A percentile compares a stretch with the other conserved stretches of the same genome.
Evolutionary conservation across 305 asterid species (phyloP).

Genomic region (Andrographis paniculata): DNA sequence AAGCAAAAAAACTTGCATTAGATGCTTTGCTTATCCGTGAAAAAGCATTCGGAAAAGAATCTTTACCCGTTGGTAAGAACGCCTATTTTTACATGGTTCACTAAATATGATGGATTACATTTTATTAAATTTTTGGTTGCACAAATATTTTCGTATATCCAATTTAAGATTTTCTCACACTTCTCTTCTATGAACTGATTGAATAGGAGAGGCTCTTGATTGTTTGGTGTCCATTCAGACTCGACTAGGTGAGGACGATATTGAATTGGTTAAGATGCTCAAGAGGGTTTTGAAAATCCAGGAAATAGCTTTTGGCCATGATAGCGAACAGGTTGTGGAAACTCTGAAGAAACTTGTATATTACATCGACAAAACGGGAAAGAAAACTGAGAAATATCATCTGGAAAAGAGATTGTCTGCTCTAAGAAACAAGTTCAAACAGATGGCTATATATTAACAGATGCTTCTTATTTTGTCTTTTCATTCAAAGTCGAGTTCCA

Average conservation of each 20-base stretch:
- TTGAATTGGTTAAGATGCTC: constrained; percentile 49
- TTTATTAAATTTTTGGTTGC: neutral
- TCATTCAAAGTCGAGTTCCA: too few species aligned
- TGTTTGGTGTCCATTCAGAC: constrained; percentile 75
- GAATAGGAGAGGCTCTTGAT: constrained; percentile 91
- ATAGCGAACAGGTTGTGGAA: constrained; percentile 65
- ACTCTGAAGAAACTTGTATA: constrained; percentile 63
- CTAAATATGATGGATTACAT: constrained; percentile 4
- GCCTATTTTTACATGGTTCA: constrained; percentile 9
- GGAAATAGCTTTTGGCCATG: constrained; percentile 63
- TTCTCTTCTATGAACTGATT: constrained; percentile 5
- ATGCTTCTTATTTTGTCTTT: too few species aligned
- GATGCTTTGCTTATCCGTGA: constrained; percentile 63
- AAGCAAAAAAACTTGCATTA: constrained; percentile 68
- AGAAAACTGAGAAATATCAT: constrained; percentile 25
- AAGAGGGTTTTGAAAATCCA: constrained; percentile 70
- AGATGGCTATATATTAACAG: too few species aligned
- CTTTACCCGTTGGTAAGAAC: constrained; percentile 81
- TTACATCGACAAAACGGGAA: constrained; percentile 8
- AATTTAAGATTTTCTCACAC: neutral
- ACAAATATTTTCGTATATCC: neutral
- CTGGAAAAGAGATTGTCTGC: too few species aligned
- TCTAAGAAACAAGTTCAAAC: too few species aligned
- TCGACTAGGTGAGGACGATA: constrained; percentile 49
- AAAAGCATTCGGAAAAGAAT: constrained; percentile 73